Base-by-base conservation (phyloP, 306 rosid genomes). In the Castanospermum australe region DNA sequence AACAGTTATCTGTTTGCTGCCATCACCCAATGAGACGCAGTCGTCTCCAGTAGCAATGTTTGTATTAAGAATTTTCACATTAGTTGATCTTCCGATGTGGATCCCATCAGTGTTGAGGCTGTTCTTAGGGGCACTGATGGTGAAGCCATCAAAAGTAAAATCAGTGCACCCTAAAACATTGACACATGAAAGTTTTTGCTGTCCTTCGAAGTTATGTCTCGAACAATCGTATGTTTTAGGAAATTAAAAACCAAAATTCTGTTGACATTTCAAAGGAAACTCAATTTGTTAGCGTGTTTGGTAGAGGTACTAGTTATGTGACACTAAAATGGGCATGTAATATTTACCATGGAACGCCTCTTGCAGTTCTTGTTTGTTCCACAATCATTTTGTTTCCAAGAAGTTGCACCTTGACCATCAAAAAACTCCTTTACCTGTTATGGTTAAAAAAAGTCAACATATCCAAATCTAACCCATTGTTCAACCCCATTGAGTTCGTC, bases 61-160 rank as follows among this genome's bases (percentile, higher is more conserved):
- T 1, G 85, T 4, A 35, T 86, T 71, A 0, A 59, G 52, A 24
- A 86, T 47, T 22, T 11, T 75, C 57, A 88, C 69, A 8, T 48
- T 71, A 0, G 42, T 77, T 13, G 88, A 85, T 14, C 84, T 83
- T 1, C 88, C 88, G 0, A 88, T 17, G 51, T 84, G 90, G 5
- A 84, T 79, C 45, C 92, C 92, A 21, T 88, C 92, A 1, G 88
- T 88, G 42, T 81, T 88, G 4, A 8, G 14, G 66, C 88, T 88
- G 0, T 66, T 2, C 11, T 4, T 15, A 0, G 88, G 90, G 0
- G 88, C 84, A 10, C 25, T 50, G 22, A 88, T 13, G 9, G 45
- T 83, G 4, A 85, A 20, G 0, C 42, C 28, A 4, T 66, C 22
- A 30, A 90, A 83, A n/a, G 87, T 77, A 3, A 89, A 30, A 41